phyloP scores from a whole-genome alignment of 192 early-diverging fungal species.

The Backusella macrospora region DNA sequence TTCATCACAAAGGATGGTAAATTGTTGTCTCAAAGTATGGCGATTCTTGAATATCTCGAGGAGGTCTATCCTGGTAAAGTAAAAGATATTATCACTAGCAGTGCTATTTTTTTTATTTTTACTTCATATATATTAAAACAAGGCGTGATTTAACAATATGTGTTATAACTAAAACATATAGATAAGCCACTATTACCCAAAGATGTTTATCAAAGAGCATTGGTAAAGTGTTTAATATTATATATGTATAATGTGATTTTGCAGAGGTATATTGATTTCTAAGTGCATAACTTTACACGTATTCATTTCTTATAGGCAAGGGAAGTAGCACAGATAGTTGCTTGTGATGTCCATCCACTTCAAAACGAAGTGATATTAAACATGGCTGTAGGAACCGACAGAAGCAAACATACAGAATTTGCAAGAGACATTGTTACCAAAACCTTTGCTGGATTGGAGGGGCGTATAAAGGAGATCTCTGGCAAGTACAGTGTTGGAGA shows the following conservation, averaged over 20 bases:
- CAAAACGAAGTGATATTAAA: slow-evolving; percentile 72
- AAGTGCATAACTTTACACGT: background rate
- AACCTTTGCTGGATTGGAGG: slow-evolving; percentile 74
- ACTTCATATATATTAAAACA: background rate
- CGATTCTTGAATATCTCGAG: slow-evolving; percentile 90
- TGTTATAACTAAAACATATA: background rate
- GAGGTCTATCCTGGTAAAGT: slow-evolving; percentile 55
- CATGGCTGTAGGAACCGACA: slow-evolving; percentile 58
- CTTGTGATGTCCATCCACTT: slow-evolving; percentile 84
- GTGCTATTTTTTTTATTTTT: background rate
- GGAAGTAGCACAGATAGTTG: slow-evolving; percentile 69
- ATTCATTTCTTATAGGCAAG: slow-evolving; percentile 54
- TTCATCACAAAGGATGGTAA: slow-evolving; percentile 58
- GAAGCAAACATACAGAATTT: slow-evolving; percentile 56
- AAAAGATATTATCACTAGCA: background rate
- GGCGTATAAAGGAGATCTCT: slow-evolving; percentile 59
- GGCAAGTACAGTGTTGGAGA: slow-evolving; percentile 83
- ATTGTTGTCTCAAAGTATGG: slow-evolving; percentile 65
- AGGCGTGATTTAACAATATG: background rate
- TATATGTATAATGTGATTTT: background rate
- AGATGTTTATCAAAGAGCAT: slow-evolving; percentile 64
- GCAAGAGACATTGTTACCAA: slow-evolving; percentile 55
- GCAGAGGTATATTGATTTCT: background rate
- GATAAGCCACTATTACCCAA: slow-evolving; percentile 69
- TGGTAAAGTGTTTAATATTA: slow-evolving; percentile 35